Evolutionary conservation across 345 rosid species (phyloP).

Genomic region (Hirschfeldia incana): DNA sequence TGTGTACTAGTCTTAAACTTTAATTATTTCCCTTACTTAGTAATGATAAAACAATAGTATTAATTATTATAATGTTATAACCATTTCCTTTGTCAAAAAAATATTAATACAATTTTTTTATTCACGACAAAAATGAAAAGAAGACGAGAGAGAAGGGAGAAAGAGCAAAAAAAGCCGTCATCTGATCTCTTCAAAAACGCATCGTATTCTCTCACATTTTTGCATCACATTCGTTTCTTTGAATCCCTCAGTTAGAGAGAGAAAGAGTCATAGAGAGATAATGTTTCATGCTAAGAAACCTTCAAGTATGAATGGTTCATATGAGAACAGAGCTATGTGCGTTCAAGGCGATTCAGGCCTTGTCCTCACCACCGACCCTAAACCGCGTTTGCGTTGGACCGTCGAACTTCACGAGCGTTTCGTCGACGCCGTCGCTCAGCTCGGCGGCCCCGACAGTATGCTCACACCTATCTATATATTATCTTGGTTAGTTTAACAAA

Average conservation of each 20-base stretch:
- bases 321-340: conserved; percentile 81
- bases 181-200: conserved; percentile 66
- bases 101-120: not conserved
- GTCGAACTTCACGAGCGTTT: conserved; percentile 99
- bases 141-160: conserved; percentile 22
- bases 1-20: conserved; percentile 36
- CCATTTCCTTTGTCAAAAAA: not conserved
- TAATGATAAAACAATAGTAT: conserved; percentile 15
- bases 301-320: conserved; percentile 79
- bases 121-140: conserved; percentile 13
- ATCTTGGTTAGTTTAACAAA: not conserved
- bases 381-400: conserved; percentile 99
- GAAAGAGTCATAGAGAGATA: conserved; percentile 45
- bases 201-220: conserved; percentile 78
- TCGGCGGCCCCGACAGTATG: conserved; percentile 97
- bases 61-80: not conserved
- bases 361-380: conserved; percentile 99
- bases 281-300: conserved; percentile 98
- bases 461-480: not conserved
- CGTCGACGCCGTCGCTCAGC: conserved; percentile 97
- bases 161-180: conserved; percentile 28
- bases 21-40: conserved; percentile 20
- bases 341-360: conserved; percentile 99
- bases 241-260: conserved; percentile 42
- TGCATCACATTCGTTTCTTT: conserved; percentile 86